Base-by-base conservation (phyloP, 352 stramenopile genomes). In the Globisporangium carolinianum region DNA sequence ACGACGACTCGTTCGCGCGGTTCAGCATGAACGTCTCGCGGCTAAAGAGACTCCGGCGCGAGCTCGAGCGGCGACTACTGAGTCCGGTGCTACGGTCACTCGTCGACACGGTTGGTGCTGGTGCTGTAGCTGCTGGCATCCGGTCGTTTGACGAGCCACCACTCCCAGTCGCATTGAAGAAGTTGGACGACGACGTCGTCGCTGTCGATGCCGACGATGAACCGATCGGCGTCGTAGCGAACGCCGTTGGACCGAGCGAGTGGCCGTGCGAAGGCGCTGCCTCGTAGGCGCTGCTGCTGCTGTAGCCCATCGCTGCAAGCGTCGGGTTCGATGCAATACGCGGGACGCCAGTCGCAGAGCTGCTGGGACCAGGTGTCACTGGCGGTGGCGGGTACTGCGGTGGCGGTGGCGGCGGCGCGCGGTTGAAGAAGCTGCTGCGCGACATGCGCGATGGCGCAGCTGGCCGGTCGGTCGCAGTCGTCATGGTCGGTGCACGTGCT, bases 21-120 rank as follows among this genome's bases (percentile, higher is more conserved):
- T 68, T 90, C 24, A 93, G 66, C 76, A 89, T 87, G 51, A 87
- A 85, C 42, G 77, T 87, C 51, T 87, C 77, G 9, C 77, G 75
- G 53, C 73, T 84, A 42, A 93, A 84, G 39, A 93, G 75, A 53
- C 83, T 93, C 52, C 83, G 81, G 55, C 83, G 74, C 49, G 80
- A 83, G 43, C 68, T 78, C 3, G 70, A 85, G 15, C 79, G 76
- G 8, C 79, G 77, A 41, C 38, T 47, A 47, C 42, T 47, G 42
- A 32, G 24, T 1, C 24, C 24, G 24, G 24, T 32, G 24, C 24
- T 32, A 32, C 24, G 24, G 24, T 32, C 24, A 32, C 24, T 32
- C 24, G 2, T 32, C 24, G 24, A 32, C 24, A n/a, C 45, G 37
- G 57, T 55, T 54, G 37, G n/a, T 6, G 35, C 53, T 69, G 45